Evolutionary conservation across 768 basidiomycete genomes (phyloP).

Genomic region (Lanmaoa rubissima): DNA sequence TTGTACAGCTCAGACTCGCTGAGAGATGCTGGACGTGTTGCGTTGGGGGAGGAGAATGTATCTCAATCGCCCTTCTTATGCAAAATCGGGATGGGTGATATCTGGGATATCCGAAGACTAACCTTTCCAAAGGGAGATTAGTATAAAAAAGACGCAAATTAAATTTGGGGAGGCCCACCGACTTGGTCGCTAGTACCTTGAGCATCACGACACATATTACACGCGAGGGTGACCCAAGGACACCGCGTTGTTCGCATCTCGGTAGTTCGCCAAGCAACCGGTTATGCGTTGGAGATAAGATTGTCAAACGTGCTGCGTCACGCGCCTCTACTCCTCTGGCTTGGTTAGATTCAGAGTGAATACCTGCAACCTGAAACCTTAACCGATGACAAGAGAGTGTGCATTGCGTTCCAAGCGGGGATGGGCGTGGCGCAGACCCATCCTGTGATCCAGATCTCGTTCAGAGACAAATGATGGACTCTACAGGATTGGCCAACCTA

Average conservation of each 20-base stretch:
- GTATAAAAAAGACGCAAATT: slow-evolving; percentile 29
- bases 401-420: slow-evolving; percentile 3
- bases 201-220: slow-evolving; percentile 31
- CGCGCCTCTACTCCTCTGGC: slow-evolving; percentile 11
- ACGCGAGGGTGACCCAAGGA: slow-evolving; percentile 31
- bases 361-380: slow-evolving; percentile 15
- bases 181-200: slow-evolving; percentile 29
- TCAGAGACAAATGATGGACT: slow-evolving; percentile 11
- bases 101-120: slow-evolving; percentile 18
- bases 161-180: slow-evolving; percentile 24
- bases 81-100: slow-evolving; percentile 21
- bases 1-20: slow-evolving; percentile 29
- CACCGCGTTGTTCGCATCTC: slow-evolving; percentile 26
- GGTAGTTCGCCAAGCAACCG: slow-evolving; percentile 21
- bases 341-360: slow-evolving; percentile 17
- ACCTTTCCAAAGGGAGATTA: slow-evolving; percentile 21
- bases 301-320: slow-evolving; percentile 20
- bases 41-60: slow-evolving; percentile 6
- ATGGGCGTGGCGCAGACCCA: slow-evolving; percentile 2
- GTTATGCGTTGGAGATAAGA: slow-evolving; percentile 14
- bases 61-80: slow-evolving; percentile 30
- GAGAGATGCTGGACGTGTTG: slow-evolving; percentile 13
- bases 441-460: slow-evolving; percentile 22
- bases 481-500: slow-evolving; percentile 20
- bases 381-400: slow-evolving; percentile 6